These are phyloP conservation scores for Aspergillus texensis DNA, from an alignment of 2,329 filamentous ascomycete genomes.

Conservation along the genomic window DNA sequence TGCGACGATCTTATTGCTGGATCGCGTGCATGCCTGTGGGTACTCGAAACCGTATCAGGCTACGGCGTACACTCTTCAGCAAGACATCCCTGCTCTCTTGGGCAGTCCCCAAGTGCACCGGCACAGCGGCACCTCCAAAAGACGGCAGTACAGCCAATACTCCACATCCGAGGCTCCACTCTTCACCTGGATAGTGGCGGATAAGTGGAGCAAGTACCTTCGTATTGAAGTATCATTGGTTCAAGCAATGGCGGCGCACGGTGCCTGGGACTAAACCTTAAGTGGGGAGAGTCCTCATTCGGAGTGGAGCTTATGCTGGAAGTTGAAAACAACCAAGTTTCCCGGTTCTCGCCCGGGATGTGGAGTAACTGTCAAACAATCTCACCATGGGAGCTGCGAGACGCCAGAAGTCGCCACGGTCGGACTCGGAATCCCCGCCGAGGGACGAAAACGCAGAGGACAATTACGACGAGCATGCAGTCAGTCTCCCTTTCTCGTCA, in stretches of 20 bases:
- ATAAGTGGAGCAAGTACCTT: background rate
- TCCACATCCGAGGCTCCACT: background rate
- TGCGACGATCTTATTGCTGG: background rate
- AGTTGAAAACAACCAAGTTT: background rate
- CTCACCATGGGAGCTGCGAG: background rate
- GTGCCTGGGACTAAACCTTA: slow-evolving; percentile 4
- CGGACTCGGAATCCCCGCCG: slow-evolving; percentile 25
- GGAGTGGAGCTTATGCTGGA: background rate
- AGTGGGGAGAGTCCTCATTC: background rate
- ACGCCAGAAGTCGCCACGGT: background rate
- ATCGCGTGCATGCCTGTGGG: background rate
- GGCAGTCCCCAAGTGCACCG: background rate
- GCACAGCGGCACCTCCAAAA: background rate
- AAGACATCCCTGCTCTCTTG: background rate
- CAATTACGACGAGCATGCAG: slow-evolving; percentile 9
- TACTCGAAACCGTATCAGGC: background rate
- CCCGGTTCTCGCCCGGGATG: background rate
- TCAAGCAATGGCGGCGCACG: background rate
- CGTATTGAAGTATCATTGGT: background rate
- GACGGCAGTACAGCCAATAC: background rate
- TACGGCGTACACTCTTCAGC: background rate
- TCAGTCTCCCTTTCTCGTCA: background rate
- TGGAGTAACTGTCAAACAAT: background rate
- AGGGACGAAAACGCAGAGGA: slow-evolving; percentile 17
- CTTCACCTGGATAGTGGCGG: background rate